These are phyloP conservation scores for Poa pratensis DNA, from an alignment of 176 grass and related monocot genomes.

Conservation along the genomic window DNA sequence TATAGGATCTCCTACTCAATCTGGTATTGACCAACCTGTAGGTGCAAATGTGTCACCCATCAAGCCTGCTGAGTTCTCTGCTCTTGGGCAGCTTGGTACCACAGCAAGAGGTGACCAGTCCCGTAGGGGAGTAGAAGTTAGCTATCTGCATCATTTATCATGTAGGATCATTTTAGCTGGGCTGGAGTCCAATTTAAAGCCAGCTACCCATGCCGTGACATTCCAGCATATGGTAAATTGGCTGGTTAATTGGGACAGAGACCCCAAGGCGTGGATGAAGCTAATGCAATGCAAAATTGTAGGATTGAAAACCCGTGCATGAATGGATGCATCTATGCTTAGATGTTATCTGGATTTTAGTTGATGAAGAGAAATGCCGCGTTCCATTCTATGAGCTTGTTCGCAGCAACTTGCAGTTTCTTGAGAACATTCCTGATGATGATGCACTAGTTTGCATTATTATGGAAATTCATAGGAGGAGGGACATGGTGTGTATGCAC, in stretches of 20 bases:
- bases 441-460: conserved; percentile 92
- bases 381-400: conserved; percentile 97
- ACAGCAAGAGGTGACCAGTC: conserved; percentile 53
- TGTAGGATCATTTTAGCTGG: conserved; percentile 84
- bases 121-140: conserved; percentile 49
- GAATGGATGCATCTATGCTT: conserved; percentile 97
- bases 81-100: conserved; percentile 51
- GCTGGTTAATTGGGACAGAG: conserved; percentile 91
- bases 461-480: conserved; percentile 95
- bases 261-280: conserved; percentile 50
- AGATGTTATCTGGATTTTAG: conserved; percentile 90
- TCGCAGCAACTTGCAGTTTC: conserved; percentile 82
- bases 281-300: conserved; percentile 46
- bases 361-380: conserved; percentile 81
- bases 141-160: conserved; percentile 81
- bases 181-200: conserved; percentile 77
- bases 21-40: conserved; percentile 77
- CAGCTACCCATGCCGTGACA: conserved; percentile 80
- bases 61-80: conserved; percentile 71
- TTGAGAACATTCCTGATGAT: conserved; percentile 95
- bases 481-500: conserved; percentile 99
- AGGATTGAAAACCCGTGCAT: conserved; percentile 77
- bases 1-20: conserved; percentile 92
- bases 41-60: conserved; percentile 71
- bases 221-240: conserved; percentile 92